phyloP scores from a whole-genome alignment of 305 asterid genomes.

The Stenogyne calaminthoides region DNA sequence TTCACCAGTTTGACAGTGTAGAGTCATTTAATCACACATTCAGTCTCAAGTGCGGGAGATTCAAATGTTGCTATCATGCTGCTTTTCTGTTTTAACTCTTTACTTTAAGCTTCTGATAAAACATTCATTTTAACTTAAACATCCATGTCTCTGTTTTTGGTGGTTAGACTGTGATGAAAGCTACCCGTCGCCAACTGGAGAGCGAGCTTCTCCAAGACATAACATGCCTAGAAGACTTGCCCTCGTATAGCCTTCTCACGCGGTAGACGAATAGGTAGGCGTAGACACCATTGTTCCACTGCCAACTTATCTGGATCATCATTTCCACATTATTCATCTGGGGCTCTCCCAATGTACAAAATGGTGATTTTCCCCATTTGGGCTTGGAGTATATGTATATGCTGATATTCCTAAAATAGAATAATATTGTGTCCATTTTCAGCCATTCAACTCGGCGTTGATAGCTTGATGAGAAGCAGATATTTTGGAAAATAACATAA shows the following conservation, averaged over 20 bases:
- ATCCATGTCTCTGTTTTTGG: neutral
- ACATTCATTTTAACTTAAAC: neutral
- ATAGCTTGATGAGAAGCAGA: neutral
- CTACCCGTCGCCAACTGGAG: constrained; percentile 88
- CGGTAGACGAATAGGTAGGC: constrained; percentile 34
- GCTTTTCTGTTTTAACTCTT: neutral
- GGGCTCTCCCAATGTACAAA: neutral
- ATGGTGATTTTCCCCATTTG: neutral
- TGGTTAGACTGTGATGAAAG: constrained; percentile 83
- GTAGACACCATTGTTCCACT: neutral
- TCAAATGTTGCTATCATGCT: neutral
- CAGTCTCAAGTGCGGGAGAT: neutral
- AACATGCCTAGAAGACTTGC: constrained; percentile 73
- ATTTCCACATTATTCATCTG: neutral
- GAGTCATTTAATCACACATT: neutral
- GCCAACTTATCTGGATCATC: neutral
- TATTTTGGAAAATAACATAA: neutral
- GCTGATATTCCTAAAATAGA: constrained; percentile 6
- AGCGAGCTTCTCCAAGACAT: constrained; percentile 77
- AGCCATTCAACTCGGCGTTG: neutral
- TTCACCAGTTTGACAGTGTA: neutral
- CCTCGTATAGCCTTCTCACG: constrained; percentile 72
- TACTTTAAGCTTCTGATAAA: neutral
- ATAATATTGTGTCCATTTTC: neutral
- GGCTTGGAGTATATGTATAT: constrained; percentile 20